Evolutionary conservation across 306 rosid species (phyloP), one percentile per base, ranked within the genome.

Genomic region (Malus sylvestris): DNA sequence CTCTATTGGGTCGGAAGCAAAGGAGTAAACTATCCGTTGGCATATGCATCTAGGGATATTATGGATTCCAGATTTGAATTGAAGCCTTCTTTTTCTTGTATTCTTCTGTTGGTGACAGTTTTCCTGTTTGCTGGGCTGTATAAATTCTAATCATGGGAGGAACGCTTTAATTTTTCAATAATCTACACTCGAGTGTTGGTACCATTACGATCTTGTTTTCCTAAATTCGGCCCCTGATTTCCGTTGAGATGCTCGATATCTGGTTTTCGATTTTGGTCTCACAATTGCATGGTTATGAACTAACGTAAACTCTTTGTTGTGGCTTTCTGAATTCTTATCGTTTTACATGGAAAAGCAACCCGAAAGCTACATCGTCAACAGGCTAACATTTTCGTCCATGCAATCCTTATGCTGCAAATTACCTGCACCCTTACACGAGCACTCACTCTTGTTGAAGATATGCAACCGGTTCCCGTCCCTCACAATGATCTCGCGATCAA

Each of bases 381-480:
- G 11, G 20, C 11, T 19, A 53, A 53, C 63, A 58, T 20, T 58
- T 23, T 4, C 10, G 29, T 20, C 62, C 29, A 20, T 16, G 23
- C 2, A 20, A 20, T 22, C 63, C 19, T 23, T 9, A 7, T 14
- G 23, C 23, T 12, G 46, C 33, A 46, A 81, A 61, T 81, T 72
- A 78, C 16, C 45, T 53, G 68, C 40, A 68, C 79, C 78, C 76
- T 60, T 67, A 77, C 96, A 91, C 67, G 93, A 88, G 74, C 96
- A 91, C 58, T 80, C 66, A 11, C 93, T 91, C 6, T 78, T 83
- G 77, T 78, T 86, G 80, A 88, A 85, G 80, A 79, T 72, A 85
- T 88, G 96, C 65, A 88, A 64, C 30, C 84, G 60, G 71, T 83
- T 88, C 78, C 90, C 73, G 65, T 91, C 93, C 82, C 88, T 87